A percentile compares a stretch with the other conserved stretches of the same genome.
phyloP scores from a whole-genome alignment of 2,329 filamentous ascomycete genomes.

The Sclerotinia subarctica region DNA sequence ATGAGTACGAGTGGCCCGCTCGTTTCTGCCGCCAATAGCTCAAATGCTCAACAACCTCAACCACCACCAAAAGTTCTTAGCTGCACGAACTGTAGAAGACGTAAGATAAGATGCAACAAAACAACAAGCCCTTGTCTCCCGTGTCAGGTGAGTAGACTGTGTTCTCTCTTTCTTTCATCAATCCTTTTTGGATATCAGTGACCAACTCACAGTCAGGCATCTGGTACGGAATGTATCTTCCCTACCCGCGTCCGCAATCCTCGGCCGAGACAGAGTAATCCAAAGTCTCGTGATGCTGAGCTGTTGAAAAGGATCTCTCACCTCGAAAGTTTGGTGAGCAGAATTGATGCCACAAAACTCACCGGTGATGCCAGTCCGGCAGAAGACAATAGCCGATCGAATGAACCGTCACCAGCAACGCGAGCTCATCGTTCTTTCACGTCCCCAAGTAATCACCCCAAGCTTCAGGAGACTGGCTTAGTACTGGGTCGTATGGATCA shows the following conservation, averaged over 20 bases:
- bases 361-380: not conserved
- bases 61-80: conserved; percentile 14
- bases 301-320: conserved; percentile 22
- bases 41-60: not conserved
- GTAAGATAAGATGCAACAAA: conserved; percentile 23
- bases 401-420: conserved; percentile 6
- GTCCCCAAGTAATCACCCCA: not conserved
- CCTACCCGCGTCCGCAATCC: conserved; percentile 17
- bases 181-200: not conserved
- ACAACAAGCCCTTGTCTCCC: conserved; percentile 18
- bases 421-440: conserved; percentile 8
- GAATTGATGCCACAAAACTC: conserved; percentile 18
- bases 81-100: conserved; percentile 21
- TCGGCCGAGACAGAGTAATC: conserved; percentile 6
- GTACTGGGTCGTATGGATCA: conserved; percentile 11
- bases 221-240: conserved; percentile 18
- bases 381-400: conserved; percentile 6
- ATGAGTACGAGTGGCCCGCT: conserved; percentile 3
- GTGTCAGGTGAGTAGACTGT: conserved; percentile 17
- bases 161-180: not conserved
- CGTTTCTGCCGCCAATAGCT: not conserved
- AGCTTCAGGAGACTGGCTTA: not conserved
- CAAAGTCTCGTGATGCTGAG: conserved; percentile 21
- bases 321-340: conserved; percentile 21
- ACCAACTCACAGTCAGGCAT: conserved; percentile 6